Conservation (phyloP, 495 filamentous ascomycete species). For the Talaromyces stipitatus region DNA sequence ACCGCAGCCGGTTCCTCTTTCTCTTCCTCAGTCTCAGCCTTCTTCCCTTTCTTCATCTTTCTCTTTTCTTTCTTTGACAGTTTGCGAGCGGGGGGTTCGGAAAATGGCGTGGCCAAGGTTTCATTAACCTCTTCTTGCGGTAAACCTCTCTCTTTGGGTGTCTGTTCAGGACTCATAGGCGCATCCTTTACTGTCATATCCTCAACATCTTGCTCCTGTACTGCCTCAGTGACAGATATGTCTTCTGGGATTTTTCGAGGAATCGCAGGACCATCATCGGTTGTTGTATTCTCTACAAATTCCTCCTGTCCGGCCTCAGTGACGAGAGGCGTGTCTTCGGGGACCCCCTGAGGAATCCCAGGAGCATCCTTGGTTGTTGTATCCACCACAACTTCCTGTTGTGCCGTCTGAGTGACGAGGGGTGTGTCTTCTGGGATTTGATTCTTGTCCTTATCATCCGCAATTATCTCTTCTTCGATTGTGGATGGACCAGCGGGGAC, state of each 20-base stretch:
- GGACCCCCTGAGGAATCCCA: background rate
- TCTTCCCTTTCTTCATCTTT: conserved; percentile 29
- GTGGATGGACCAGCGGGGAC: background rate
- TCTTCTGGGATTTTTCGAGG: background rate
- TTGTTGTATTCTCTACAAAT: background rate
- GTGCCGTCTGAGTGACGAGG: background rate
- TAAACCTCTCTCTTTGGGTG: background rate
- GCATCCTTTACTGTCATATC: background rate
- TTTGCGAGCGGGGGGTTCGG: conserved; percentile 15
- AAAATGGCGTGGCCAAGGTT: background rate
- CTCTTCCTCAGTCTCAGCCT: background rate
- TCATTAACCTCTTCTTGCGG: background rate
- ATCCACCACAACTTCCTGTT: background rate
- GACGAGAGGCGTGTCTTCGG: no score
- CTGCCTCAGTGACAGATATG: no score
- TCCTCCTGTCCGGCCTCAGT: background rate
- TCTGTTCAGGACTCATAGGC: background rate
- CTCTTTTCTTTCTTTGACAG: conserved; percentile 35
- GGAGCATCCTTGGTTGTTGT: background rate
- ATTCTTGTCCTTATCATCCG: conserved; percentile 16
- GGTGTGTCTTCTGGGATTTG: conserved; percentile 11
- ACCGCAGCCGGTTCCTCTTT: background rate
- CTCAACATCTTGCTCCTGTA: background rate
- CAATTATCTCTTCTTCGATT: conserved; percentile 19
- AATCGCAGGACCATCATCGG: background rate